Evolutionary conservation across 108 stramenopile genomes (phyloP), one percentile per base, ranked within the genome.

Genomic region (Skeletonema costatum): DNA sequence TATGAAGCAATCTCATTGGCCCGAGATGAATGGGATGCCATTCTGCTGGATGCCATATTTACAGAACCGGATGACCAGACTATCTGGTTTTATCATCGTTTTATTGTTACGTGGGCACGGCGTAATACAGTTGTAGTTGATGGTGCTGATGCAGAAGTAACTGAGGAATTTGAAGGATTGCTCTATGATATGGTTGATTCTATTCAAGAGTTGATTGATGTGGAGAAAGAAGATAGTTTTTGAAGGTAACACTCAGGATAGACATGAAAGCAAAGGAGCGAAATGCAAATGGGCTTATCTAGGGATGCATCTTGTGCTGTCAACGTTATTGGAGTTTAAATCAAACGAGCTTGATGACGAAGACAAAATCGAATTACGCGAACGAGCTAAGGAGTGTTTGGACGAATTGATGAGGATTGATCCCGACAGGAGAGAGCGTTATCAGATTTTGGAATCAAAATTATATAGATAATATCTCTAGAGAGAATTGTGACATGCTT

Each of bases 21-120:
- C 60, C 41, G 81, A 64, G 74, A 76, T 38, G 92, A 96, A 81
- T 74, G 89, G 70, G 85, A 86, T 56, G 50, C 83, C 36, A 80
- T 91, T 17, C 78, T 90, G 5, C 32, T 82, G 66, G 77, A 96
- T 75, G 98, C 97, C 25, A 76, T 99, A 33, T 99, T 97, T 83
- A 98, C 98, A 5, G 98, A 99, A 76, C 99, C 99, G 8, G 98
- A 97, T 77, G 98, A 99, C 74, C 97, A 98, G 75, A 96, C 95
- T 36, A 87, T 87, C 3, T 99, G 99, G 99, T 98, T 97, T 96
- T 99, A 98, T 76, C 93, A 97, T 67, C 85, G 87, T 5, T 88
- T 92, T 68, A 84, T 98, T 71, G 81, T 82, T 7, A 56, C 74
- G 5, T 82, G 81, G 81, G 64, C 70, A 3, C 62, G 64, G 59